Conservation (phyloP, 768 basidiomycete genomes). For the Auriscalpium vulgare region DNA sequence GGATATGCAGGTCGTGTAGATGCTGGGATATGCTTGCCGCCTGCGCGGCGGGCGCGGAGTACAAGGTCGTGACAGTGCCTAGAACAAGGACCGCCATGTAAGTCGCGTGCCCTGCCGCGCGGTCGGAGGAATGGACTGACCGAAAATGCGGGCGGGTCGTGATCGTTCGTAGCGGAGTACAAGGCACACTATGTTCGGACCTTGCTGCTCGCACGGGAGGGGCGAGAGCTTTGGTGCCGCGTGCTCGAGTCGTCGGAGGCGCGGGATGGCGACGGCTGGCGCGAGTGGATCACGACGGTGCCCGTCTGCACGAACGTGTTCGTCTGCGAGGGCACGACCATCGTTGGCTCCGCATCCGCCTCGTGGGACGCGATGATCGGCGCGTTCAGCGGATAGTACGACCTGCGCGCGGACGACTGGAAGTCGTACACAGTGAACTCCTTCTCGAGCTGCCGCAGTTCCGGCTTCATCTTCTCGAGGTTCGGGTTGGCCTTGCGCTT, state of each 20-base stretch:
- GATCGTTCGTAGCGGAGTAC: neutral
- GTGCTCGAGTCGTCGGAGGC: neutral
- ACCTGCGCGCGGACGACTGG: slow-evolving; percentile 56
- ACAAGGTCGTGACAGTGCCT: slow-evolving; percentile 3
- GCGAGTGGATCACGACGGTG: neutral
- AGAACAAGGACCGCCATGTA: neutral
- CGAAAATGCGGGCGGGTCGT: no score
- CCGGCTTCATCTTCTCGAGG: slow-evolving; percentile 82
- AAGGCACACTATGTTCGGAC: neutral
- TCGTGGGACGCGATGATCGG: slow-evolving; percentile 29
- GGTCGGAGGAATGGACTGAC: neutral
- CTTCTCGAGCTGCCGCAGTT: slow-evolving; percentile 88
- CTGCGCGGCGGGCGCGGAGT: neutral
- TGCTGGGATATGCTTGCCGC: neutral
- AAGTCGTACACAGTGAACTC: slow-evolving; percentile 94
- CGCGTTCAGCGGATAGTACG: slow-evolving; percentile 86
- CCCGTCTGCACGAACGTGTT: slow-evolving; percentile 10
- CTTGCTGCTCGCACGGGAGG: neutral
- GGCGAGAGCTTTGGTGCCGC: neutral
- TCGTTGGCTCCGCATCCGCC: neutral
- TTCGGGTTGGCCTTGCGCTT: slow-evolving; percentile 87
- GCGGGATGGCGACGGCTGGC: neutral
- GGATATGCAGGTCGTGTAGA: no score
- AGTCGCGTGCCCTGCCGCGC: no score
- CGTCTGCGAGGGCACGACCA: slow-evolving; percentile 9